Conservation (phyloP, 2,329 filamentous ascomycete genomes). For the Colletotrichum sp. region DNA sequence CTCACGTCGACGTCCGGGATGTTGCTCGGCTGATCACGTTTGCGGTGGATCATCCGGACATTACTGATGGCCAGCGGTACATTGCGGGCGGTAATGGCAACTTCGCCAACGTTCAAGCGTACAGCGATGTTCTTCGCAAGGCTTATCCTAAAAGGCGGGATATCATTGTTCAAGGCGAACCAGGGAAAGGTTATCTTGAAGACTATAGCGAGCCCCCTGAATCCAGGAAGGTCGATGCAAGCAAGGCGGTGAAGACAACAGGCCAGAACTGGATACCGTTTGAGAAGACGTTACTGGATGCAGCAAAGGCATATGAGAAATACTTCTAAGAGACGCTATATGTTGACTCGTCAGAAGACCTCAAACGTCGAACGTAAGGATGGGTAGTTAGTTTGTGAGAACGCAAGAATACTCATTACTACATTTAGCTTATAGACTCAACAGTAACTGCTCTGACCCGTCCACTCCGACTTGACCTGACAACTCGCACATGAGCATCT, state of each 20-base stretch:
- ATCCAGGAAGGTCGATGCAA: not conserved
- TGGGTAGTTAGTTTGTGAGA: not conserved
- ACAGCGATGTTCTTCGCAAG: conserved; percentile 4
- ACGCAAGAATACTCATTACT: not conserved
- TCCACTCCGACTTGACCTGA: not conserved
- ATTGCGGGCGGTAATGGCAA: conserved; percentile 2
- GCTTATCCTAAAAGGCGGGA: not conserved
- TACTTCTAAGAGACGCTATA: not conserved
- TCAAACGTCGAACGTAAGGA: not conserved
- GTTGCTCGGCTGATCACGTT: conserved; percentile 6
- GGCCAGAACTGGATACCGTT: conserved; percentile 4
- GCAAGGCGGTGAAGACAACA: conserved; percentile 12
- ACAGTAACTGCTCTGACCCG: not conserved
- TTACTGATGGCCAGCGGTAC: not conserved
- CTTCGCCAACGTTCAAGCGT: not conserved
- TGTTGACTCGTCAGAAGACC: accelerated
- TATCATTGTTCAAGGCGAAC: conserved; percentile 8
- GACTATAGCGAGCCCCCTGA: conserved; percentile 4
- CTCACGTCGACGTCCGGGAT: conserved; percentile 21
- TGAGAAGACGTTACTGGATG: conserved; percentile 12
- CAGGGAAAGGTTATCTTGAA: conserved; percentile 3
- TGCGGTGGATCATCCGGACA: not conserved
- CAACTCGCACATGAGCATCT: not conserved
- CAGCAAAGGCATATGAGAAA: conserved; percentile 14
- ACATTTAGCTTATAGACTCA: not conserved